These are phyloP conservation scores for Penicillium bovifimosum DNA, from an alignment of 495 filamentous ascomycete species.

Conservation along the genomic window DNA sequence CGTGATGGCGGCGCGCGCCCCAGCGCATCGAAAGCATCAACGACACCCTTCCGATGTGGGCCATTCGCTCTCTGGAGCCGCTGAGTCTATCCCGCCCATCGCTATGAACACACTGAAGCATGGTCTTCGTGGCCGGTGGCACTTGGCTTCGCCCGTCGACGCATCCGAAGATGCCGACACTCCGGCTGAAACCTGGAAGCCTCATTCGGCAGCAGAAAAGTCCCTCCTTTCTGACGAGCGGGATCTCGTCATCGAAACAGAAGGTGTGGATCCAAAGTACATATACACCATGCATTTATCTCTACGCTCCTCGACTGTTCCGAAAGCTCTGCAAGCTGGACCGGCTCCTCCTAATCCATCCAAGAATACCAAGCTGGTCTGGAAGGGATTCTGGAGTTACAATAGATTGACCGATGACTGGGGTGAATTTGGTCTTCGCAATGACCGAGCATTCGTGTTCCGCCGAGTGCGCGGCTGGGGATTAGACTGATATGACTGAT, in stretches of 20 bases:
- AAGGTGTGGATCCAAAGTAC: conserved; percentile 71
- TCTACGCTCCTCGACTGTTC: conserved; percentile 54
- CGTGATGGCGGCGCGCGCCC: conserved; percentile 29
- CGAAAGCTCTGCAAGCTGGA: conserved; percentile 29
- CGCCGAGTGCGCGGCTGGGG: conserved; percentile 63
- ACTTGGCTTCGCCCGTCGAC: conserved; percentile 39
- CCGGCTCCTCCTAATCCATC: conserved; percentile 29
- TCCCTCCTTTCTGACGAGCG: conserved; percentile 12
- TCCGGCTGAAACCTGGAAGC: conserved; percentile 2
- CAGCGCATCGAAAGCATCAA: conserved; percentile 26
- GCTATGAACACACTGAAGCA: conserved; percentile 49
- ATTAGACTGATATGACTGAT: conserved; percentile 21
- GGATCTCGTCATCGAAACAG: conserved; percentile 75
- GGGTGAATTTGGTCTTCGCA: conserved; percentile 76
- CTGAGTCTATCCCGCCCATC: conserved; percentile 34
- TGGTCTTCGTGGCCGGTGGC: conserved; percentile 57
- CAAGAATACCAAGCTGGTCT: conserved; percentile 76
- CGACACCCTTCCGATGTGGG: conserved; percentile 35
- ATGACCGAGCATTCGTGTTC: conserved; percentile 83
- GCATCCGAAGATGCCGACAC: conserved; percentile 19
- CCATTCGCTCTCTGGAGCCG: conserved; percentile 29
- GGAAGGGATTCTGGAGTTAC: conserved; percentile 91
- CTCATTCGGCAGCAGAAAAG: conserved; percentile 9
- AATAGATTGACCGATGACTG: conserved; percentile 85
- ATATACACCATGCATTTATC: conserved; percentile 72